Base-by-base conservation (phyloP, 2,329 filamentous ascomycete genomes). In the Alternaria sp. region DNA sequence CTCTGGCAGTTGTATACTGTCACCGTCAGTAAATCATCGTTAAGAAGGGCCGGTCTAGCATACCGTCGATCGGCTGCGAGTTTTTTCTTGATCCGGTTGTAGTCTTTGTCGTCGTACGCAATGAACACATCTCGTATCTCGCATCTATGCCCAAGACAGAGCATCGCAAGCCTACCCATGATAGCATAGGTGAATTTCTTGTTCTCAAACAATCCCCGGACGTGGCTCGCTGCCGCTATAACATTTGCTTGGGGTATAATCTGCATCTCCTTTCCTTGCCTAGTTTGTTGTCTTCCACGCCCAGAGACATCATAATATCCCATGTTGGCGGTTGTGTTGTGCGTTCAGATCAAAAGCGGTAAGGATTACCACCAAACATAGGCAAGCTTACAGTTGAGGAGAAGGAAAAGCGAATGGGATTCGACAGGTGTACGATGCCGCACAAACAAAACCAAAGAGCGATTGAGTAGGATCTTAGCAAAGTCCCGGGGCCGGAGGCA, bases 81-180 rank as follows among this genome's bases (percentile, higher is more conserved):
- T 51, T 74, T 74, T 6, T 54, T 41, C 37, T 66, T 72, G 8
- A 77, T 66, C 7, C 67, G 67, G 21, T 62, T 54, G 39, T 68
- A 76, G 26, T 76, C 72, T 46, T 59, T 67, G 34, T 71, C 70
- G 34, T 76, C 73, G 41, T 76, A 77, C 1, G 72, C 73, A 31
- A 77, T 70, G 29, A 75, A 72, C 5, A 77, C 58, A 36, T 74
- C 72, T 3, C 65, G 62, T 64, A 73, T 68, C 14, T 71, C 70
- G 31, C 73, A 69, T 17, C 66, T 65, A 21, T 73, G 68, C 3
- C 74, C 74, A 3, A 75, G 48, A 49, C 72, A 75, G 5, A 73
- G 60, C 68, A 77, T 73, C 14, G 71, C 66, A 17, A 76, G 56
- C 4, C 71, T 70, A 26, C 72, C 70, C 54, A 74, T 60, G 31